Base-by-base conservation (phyloP, 331 rosid genomes). In the Spiraea crenata region DNA sequence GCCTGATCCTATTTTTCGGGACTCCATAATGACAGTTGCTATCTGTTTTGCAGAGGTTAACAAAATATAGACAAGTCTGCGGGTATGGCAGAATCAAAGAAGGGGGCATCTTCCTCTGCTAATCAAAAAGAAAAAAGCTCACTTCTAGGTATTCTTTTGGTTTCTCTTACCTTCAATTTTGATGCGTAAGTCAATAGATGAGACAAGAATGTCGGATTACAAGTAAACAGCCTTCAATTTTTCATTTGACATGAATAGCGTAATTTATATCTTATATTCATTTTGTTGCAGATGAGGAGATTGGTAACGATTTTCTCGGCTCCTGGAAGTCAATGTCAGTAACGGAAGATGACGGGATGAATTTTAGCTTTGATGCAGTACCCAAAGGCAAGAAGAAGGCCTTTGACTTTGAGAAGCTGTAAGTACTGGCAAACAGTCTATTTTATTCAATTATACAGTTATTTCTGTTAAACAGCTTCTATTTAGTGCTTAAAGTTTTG, bases 281-380 rank as follows among this genome's bases (percentile, higher is more conserved):
- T 73, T 71, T 70, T 70, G 34, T 71, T 70, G 74, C 84, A 93
- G 99, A 86, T 79, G 90, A 77, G 44, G 96, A 82, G 15, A 80
- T 91, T 34, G 91, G 87, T 61, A 87, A 85, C 41, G 91, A 82
- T 40, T 93, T 91, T 79, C 92, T 87, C 74, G 70, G 78, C 77
- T 87, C 99, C 84, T 87, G 99, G 99, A 91, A 89, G 75, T 79
- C 97, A 79, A 82, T 91, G 77, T 85, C 97, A 58, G 82, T 84
- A 79, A 74, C 82, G 68, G 86, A 91, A 66, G 99, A 89, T 52
- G 96, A 80, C 57, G 76, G 69, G 52, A 76, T 91, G 90, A 90
- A 89, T 78, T 91, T 93, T 67, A 63, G 78, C 89, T 93, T 91
- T 74, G 79, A 76, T 75, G 74, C 80, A 12, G 79, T 74, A 65